Percentiles rank a stretch among this genome's conserved stretches.
phyloP scores from a whole-genome alignment of 106 monocot species.

The Alisma plantagoaquatica region DNA sequence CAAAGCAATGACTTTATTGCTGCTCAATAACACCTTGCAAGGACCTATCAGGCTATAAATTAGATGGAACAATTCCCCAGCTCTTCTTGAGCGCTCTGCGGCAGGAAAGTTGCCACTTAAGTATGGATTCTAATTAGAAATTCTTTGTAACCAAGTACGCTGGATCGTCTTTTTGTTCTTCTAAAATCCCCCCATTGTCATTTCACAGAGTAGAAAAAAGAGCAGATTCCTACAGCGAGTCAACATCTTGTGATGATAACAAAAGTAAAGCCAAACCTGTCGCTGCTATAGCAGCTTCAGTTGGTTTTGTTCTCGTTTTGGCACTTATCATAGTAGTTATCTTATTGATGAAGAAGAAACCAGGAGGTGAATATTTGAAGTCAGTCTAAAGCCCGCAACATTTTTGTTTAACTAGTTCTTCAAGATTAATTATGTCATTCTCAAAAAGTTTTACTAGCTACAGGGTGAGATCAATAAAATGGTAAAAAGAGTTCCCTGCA shows the following conservation, averaged over 20 bases:
- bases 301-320: not conserved
- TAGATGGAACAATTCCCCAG: conserved; percentile 1
- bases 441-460: too few species aligned
- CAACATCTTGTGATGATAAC: not conserved
- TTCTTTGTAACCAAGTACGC: too few species aligned
- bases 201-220: not conserved
- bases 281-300: not conserved
- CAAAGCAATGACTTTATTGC: too few species aligned
- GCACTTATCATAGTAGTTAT: not conserved
- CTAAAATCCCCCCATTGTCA: too few species aligned
- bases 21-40: not conserved
- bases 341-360: not conserved
- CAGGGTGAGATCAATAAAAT: too few species aligned
- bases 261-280: not conserved
- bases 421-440: too few species aligned
- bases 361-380: too few species aligned
- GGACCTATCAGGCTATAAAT: conserved; percentile 4
- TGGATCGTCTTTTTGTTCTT: not conserved
- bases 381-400: too few species aligned
- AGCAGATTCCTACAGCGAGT: not conserved
- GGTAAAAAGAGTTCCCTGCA: too few species aligned
- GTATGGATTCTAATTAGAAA: too few species aligned
- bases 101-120: not conserved
- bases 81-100: not conserved
- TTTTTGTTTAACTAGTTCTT: too few species aligned